Base-by-base conservation (phyloP, 2,329 filamentous ascomycete species). In the Fusarium tuaranense region DNA sequence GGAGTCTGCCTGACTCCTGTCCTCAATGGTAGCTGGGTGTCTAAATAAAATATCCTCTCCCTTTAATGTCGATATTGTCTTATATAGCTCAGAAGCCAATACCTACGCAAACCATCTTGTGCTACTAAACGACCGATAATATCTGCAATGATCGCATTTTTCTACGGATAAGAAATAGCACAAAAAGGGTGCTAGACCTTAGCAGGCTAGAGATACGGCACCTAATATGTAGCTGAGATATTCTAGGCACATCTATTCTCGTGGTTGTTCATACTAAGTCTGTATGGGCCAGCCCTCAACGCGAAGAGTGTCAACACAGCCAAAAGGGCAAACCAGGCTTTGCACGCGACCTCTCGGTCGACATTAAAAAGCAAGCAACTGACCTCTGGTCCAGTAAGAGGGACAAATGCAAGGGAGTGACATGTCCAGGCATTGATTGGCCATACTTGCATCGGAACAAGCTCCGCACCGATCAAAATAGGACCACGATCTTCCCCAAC, bases 171-270 rank as follows among this genome's bases (percentile, higher is more conserved):
- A 7, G 12, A 12, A 44, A 13, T 10, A 20, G 10, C 1, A 44
- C 7, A 12, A 44, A 44, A 6, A 12, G 6, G n/a, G 3, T 7
- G 7, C 20, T n/a, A 44, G 39, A 20, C 3, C 10, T 13, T 12
- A 13, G 5, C 3, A n/a, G n/a, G n/a, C n/a, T 20, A 20, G 3
- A 7, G 4, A 7, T 7, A 14, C 1, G n/a, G 3, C 3, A 4
- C 1, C 10, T 20, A 4, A 5, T 6, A 6, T 3, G n/a, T 20
- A 20, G 6, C 2, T 4, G 10, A 44, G 6, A 44, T 44, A 20
- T 7, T 12, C 39, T 14, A 2, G 10, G n/a, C 10, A 12, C 7
- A 6, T 20, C 6, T 14, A 2, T 44, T 44, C 10, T 20, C 10
- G n/a, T 4, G 6, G n/a, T 13, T 22, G 13, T 22, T 22, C 20